Evolutionary conservation across 2,329 filamentous ascomycete genomes (phyloP), one percentile per base, ranked within the genome.

Genomic region (Raffaelea deltoideospora): DNA sequence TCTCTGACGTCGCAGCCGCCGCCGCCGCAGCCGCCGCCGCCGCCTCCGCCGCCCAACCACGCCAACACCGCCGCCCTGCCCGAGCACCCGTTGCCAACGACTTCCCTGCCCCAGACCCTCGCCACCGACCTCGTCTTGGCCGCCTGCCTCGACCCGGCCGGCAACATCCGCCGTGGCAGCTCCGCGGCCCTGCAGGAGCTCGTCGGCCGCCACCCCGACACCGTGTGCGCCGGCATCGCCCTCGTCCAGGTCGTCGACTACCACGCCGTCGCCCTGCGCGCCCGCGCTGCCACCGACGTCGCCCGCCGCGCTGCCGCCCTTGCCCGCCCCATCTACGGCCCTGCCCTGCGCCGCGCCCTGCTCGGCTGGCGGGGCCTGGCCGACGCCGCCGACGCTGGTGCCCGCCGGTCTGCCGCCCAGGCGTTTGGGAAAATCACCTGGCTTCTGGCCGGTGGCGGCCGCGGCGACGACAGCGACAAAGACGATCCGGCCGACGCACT

Each of bases 121-220:
- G 88, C 83, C 1, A 79, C 78, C 1, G 79, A 93, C 48, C 66
- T 98, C 13, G 72, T 93, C 1, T 73, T 81, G 11, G 75, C 84
- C 2, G 86, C 84, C 6, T 90, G 79, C 43, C 65, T 95, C 7
- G 90, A 98, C 51, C 79, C 88, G 2, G 79, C 84, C 10, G 90
- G 90, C 4, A 98, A 98, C 47, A 94, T 98, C 47, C 72, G 90
- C 36, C 74, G 90, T 45, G 90, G 88, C 4, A 79, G 88, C 22
- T 96, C 90, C 20, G 90, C 90, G 31, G 90, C 90, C 3, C 61
- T 98, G 27, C 90, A 98, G 52, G 90, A 98, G 53, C 67, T 98
- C 13, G 80, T 96, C 41, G 90, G 90, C 10, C 76, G 90, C 10
- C 88, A 98, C 56, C 88, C 90, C 0, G 79, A 95, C 48, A 86